phyloP scores from a whole-genome alignment of 1,284 basidiomycete species.

The Ceratobasidium sp. region DNA sequence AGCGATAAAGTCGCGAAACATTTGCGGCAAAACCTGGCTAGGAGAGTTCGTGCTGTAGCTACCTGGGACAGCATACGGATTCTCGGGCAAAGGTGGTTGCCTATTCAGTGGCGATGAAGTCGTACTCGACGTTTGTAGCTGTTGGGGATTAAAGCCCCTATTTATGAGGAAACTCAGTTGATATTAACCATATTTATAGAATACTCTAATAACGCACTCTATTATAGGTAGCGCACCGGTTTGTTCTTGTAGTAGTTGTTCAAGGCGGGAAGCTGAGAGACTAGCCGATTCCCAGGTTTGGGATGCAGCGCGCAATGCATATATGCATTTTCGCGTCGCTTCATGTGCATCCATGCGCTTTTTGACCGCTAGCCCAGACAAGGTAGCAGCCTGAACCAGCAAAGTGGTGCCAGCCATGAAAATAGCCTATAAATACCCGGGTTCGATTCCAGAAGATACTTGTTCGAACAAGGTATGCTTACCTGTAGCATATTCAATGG shows the following conservation, averaged over 20 bases:
- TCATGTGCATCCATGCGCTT: constrained; percentile 28
- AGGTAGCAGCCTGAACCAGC: constrained; percentile 29
- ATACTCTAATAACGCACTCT: not conserved
- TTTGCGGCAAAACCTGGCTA: constrained; percentile 1
- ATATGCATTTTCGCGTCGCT: constrained; percentile 25
- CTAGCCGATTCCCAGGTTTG: constrained; percentile 28
- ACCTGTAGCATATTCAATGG: constrained; percentile 32
- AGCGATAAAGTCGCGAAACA: constrained; percentile 32
- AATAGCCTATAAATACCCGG: not conserved
- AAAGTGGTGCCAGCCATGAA: constrained; percentile 30
- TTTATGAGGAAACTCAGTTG: not conserved
- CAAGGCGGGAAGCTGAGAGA: not conserved
- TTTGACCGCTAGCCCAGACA: constrained; percentile 23
- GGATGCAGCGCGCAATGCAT: constrained; percentile 13
- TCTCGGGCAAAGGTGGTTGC: not conserved
- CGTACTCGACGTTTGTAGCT: not conserved
- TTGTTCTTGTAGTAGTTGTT: constrained; percentile 24
- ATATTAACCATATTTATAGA: not conserved
- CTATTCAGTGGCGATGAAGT: not conserved
- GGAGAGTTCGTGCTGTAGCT: not conserved
- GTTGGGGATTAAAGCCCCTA: not conserved
- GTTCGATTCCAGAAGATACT: not conserved
- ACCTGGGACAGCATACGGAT: not conserved
- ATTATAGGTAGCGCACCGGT: not conserved
- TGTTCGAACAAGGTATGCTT: not conserved